Evolutionary conservation across 225 moss, liverwort and hornwort species (phyloP), one percentile per base, ranked within the genome.

Genomic region (Ulota crispa): DNA sequence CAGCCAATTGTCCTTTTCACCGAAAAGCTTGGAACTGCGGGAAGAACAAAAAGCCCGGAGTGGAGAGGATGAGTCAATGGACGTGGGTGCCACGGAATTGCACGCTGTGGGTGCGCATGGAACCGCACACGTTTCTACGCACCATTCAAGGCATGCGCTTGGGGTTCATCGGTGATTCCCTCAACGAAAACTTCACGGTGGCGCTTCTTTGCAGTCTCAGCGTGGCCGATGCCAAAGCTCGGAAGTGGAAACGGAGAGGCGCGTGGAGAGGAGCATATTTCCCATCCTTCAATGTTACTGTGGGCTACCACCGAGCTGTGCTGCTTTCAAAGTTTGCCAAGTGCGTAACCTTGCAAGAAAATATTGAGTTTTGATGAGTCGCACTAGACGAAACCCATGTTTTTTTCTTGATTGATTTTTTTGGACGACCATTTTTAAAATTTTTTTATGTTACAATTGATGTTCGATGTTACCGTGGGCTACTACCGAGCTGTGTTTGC

Each of bases 101-200:
- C 63, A 54, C 85, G 39, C 61, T 75, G 4, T 64, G 73, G 71
- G 31, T 7, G 26, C 45, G 65, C 24, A 84, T 88, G 61, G 86
- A 88, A 23, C 86, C 90, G 10, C 52, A 64, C 31, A 68, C 63
- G 47, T 88, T 88, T 31, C 79, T 90, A 67, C 76, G 61, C 20
- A 68, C 63, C 32, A 64, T 82, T 8, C 79, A 77, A 73, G 83
- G 80, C 72, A 72, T 67, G 76, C 76, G 76, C 39, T 19, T 90
- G 28, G 90, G 88, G 15, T 88, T 90, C 26, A 76, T 90, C 13
- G 90, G 90, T 15, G 88, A 90, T 36, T 88, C 90, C 16, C 80
- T 90, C 11, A 88, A 86, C 28, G 90, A 90, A 47, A 90, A 90
- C 32, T 78, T 90, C 60, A 86, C 88, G 88, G 86, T 90, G 16